Base-by-base conservation (phyloP, 2,329 filamentous ascomycete species). In the Conoideocrella luteorostrata region DNA sequence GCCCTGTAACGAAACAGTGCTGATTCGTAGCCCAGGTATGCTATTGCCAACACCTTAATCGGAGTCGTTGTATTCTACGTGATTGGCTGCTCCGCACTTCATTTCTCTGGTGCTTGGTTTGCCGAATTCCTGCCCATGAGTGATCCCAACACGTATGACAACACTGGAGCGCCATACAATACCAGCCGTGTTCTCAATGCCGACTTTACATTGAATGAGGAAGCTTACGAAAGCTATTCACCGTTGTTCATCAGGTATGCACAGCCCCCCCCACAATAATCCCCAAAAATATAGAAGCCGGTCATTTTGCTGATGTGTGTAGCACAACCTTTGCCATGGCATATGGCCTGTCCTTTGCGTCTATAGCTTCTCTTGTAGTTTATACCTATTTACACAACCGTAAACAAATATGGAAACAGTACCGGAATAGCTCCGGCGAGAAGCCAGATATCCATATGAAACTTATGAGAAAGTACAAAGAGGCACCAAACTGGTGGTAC, bases 341-440 rank as follows among this genome's bases (percentile, higher is more conserved):
- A 0, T 88, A 88, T 52, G 85, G 83, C 1, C 64, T 88, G 2
- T 85, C 80, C 0, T 88, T 88, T 56, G 84, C 85, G 4, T 75
- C 82, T 39, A 84, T 88, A 32, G 69, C 84, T 0, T 75, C 83
- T 0, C 71, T 88, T 1, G 63, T 88, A n/a, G 72, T 86, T 0
- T 78, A 88, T 55, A 84, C 78, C 0, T 77, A 69, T 48, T 65
- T 88, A 4, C 79, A 86, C 60, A 78, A 88, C 47, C 74, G 84
- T 26, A 70, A 77, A 49, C 77, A 80, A 42, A 81, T 88, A 39
- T 82, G 78, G 77, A 65, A 65, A 33, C 80, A 82, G 48, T 81
- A 78, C 55, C 72, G 66, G 45, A 74, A 73, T 50, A 78, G 78
- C 50, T 75, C 72, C 7, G 71, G 57, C 15, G 78, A 82, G 57